phyloP scores from a whole-genome alignment of 2,329 filamentous ascomycete species.

The Aspergillus sp. region DNA sequence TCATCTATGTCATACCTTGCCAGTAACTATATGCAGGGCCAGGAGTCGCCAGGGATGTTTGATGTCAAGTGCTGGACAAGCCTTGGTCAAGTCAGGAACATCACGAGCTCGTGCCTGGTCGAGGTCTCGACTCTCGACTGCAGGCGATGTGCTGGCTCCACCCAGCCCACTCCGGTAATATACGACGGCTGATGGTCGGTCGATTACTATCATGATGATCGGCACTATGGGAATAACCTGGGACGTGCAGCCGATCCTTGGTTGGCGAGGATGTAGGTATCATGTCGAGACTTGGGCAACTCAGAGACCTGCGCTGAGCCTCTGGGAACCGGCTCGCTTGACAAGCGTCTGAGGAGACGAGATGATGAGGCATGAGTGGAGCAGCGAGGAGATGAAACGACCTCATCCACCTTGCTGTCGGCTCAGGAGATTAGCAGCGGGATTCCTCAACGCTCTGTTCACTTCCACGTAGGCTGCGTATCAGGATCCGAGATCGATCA shows the following conservation, averaged over 20 bases:
- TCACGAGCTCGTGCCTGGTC: background rate
- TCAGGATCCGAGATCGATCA: too few species aligned
- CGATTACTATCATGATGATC: background rate
- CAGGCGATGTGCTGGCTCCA: too few species aligned
- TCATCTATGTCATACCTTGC: background rate
- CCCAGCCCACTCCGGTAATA: too few species aligned
- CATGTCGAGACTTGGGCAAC: background rate
- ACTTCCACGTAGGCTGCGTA: too few species aligned
- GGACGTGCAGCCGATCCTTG: background rate
- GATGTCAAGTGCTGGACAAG: background rate
- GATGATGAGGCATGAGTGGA: background rate
- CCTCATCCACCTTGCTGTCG: background rate
- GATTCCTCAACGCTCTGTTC: background rate
- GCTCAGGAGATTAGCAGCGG: slow-evolving; percentile 1
- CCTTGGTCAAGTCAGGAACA: background rate
- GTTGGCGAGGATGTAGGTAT: background rate
- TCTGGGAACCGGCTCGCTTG: background rate
- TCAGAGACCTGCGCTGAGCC: background rate
- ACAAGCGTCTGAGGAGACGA: background rate
- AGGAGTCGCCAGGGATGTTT: background rate
- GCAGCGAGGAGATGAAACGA: background rate
- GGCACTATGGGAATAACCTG: background rate
- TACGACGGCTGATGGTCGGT: too few species aligned
- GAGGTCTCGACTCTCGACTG: too few species aligned
- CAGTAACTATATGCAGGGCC: background rate